Base-by-base conservation (phyloP, 164 flowering plant genomes). In the Tetracentron sinense region DNA sequence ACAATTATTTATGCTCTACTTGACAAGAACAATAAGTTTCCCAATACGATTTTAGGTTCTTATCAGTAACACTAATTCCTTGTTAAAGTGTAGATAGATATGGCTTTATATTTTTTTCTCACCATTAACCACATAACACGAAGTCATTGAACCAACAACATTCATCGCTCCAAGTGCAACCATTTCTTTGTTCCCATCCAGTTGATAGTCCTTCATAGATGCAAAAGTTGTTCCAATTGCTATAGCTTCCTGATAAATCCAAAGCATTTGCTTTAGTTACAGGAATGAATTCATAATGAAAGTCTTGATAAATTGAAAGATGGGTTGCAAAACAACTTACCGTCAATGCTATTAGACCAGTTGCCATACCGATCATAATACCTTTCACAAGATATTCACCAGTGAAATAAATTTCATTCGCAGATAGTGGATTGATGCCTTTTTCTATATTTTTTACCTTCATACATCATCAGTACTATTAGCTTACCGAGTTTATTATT, bases 171-270 rank as follows among this genome's bases (percentile, higher is more conserved):
- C 98, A 15, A 92, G 78, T 22, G 96, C 98, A 21, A 90, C 84
- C 98, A 92, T 92, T 81, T 92, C 98, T 81, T 86, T 90, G 85
- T 92, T 92, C 48, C 96, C 98, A 69, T 92, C 96, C 26, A 92
- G 12, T 57, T 80, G 84, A 63, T 92, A 92, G 70, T 86, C 96
- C 66, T 90, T 90, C 89, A 81, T 81, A 48, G 85, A 55, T 66
- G 98, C 95, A 81, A 92, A 90, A 52, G 96, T 89, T 77, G 96
- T 83, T 65, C 92, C 98, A 48, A 92, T 90, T 19, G 96, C 96
- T 56, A 73, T 61, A 51, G 96, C 96, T 84, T 92, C 98, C 98
- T 92, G 84, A 74, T 35, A 67, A 56, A 58, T 60, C 42, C 48
- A 56, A 61, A 48, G 26, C 10, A 21, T 19, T 26, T 54, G 47